phyloP scores from a whole-genome alignment of 306 rosid genomes.

The Vigna unguiculata region DNA sequence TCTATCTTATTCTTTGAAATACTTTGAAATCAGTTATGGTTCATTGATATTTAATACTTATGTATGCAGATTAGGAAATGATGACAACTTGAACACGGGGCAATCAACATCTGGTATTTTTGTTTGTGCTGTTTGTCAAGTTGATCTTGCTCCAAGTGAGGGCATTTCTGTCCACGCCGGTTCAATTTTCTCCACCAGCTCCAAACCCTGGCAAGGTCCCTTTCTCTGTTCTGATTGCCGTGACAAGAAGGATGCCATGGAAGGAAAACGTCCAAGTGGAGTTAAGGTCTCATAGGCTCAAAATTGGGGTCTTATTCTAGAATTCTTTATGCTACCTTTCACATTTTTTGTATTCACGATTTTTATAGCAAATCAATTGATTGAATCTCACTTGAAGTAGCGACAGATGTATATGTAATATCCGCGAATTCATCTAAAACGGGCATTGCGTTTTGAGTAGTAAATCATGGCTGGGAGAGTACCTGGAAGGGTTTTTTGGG shows the following conservation, averaged over 20 bases:
- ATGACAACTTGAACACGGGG: conserved; percentile 56
- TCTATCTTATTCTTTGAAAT: not conserved
- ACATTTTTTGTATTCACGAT: conserved; percentile 45
- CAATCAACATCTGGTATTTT: conserved; percentile 85
- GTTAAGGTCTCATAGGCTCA: conserved; percentile 71
- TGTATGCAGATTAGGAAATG: conserved; percentile 76
- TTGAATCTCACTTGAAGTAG: conserved; percentile 60
- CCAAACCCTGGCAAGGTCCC: conserved; percentile 99
- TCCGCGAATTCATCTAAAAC: conserved; percentile 46
- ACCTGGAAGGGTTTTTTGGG: conserved; percentile 45
- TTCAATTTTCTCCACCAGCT: conserved; percentile 84
- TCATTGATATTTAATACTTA: not conserved
- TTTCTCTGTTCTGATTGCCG: conserved; percentile 90
- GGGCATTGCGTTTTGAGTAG: conserved; percentile 44
- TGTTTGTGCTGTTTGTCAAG: conserved; percentile 91
- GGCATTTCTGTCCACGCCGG: conserved; percentile 96
- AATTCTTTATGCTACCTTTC: conserved; percentile 49
- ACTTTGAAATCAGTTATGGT: conserved; percentile 7
- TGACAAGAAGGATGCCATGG: conserved; percentile 96
- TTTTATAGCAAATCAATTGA: conserved; percentile 57
- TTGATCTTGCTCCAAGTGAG: conserved; percentile 90
- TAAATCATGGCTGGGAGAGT: conserved; percentile 27
- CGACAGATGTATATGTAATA: conserved; percentile 55
- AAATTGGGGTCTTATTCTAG: conserved; percentile 34
- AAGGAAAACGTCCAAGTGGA: conserved; percentile 94